A percentile compares a stretch with the other conserved stretches of the same genome.
Evolutionary conservation across 495 filamentous ascomycete species (phyloP).

Genomic region (Aspergillus haitiensis): DNA sequence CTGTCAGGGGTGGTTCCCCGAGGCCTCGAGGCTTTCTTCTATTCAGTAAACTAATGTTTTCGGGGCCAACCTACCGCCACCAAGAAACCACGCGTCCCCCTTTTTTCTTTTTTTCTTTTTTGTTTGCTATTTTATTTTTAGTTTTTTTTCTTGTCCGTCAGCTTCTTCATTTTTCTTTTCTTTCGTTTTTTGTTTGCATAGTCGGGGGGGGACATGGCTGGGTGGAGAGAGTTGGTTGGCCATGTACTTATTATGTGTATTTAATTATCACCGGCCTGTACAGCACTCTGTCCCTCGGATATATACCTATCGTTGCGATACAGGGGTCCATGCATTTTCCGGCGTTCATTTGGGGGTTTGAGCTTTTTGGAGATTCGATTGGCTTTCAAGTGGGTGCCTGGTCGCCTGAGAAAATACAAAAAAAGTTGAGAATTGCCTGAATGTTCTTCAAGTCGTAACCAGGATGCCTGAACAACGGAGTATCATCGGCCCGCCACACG

Average conservation of each 20-base stretch:
- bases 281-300: no score
- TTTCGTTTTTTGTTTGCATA: neutral
- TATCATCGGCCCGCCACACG: constrained; percentile 31
- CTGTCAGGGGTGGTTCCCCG: neutral
- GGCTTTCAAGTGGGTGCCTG: no score
- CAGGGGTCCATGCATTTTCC: neutral
- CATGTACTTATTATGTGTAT: no score
- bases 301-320: no score
- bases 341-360: neutral
- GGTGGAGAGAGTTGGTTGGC: neutral
- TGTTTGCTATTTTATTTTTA: constrained; percentile 11
- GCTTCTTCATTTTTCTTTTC: neutral
- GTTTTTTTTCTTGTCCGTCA: neutral
- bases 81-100: no score
- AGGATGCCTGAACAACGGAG: constrained; percentile 16
- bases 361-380: no score
- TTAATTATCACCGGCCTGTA: no score
- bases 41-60: no score
- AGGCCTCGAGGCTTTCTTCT: no score
- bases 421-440: neutral
- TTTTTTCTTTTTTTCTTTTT: neutral
- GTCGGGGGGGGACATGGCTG: neutral
- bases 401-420: no score
- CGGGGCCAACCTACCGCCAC: no score
- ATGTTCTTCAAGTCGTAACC: neutral